phyloP scores from a whole-genome alignment of 1,284 basidiomycete species.

The Mycosarcoma maydis region DNA sequence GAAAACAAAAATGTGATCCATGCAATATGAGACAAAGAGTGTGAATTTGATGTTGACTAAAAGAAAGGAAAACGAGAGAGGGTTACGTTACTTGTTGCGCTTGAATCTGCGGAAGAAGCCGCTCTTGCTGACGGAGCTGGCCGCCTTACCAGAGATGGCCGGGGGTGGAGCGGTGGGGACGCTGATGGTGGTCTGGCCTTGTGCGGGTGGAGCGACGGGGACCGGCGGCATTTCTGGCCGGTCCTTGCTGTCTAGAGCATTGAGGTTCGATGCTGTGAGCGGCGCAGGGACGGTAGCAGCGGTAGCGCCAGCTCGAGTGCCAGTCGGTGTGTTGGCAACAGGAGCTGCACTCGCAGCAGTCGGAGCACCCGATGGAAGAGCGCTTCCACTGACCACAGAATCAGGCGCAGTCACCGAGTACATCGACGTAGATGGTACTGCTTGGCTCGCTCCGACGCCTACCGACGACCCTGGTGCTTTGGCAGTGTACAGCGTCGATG shows the following conservation, averaged over 20 bases:
- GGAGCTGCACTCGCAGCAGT: conserved; percentile 2
- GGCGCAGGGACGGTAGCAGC: conserved; percentile 20
- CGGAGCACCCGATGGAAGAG: conserved; percentile 1
- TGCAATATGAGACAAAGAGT: conserved; percentile 11
- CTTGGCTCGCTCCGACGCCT: conserved; percentile 7
- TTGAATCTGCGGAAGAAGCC: conserved; percentile 46
- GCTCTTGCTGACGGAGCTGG: conserved; percentile 25
- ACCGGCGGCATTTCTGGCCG: conserved; percentile 42
- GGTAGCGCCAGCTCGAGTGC: conserved; percentile 7
- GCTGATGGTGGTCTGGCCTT: conserved; percentile 31
- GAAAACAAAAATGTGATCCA: background rate
- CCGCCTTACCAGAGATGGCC: conserved; percentile 29
- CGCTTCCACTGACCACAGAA: conserved; percentile 17
- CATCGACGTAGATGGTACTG: conserved; percentile 24
- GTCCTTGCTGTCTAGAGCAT: conserved; percentile 24
- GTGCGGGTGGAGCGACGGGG: conserved; percentile 25
- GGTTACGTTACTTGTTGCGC: conserved; percentile 35
- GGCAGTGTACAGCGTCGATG: conserved; percentile 29
- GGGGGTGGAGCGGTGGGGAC: conserved; percentile 46
- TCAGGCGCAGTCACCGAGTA: conserved; percentile 36
- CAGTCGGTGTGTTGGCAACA: background rate
- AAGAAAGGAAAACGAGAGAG: background rate
- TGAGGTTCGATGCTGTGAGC: conserved; percentile 33
- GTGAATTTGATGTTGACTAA: too few relatives aligned
- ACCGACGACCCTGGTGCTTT: conserved; percentile 41